Conservation (phyloP, 495 filamentous ascomycete genomes). For the Stereocaulon alpinum region DNA sequence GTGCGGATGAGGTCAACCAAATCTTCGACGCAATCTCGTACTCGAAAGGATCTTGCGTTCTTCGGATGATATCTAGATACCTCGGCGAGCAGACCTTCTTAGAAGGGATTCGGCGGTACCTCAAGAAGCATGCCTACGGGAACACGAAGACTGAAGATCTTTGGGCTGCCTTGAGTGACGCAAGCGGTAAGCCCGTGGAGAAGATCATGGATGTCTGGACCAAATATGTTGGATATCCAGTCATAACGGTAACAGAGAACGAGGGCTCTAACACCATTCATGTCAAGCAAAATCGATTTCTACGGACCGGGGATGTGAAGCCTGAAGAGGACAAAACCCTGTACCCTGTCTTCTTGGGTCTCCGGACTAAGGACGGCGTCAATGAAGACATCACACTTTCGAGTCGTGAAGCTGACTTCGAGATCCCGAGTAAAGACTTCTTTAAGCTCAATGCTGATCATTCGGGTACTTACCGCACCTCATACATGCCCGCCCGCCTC, state of each 20-base stretch:
- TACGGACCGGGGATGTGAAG: constrained; percentile 55
- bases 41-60: constrained; percentile 88
- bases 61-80: constrained; percentile 95
- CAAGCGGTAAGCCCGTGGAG: constrained; percentile 81
- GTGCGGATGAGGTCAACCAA: constrained; percentile 91
- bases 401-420: constrained; percentile 65
- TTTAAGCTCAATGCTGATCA: constrained; percentile 63
- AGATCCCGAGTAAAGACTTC: constrained; percentile 50
- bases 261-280: constrained; percentile 34
- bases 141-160: constrained; percentile 71
- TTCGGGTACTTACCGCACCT: constrained; percentile 54
- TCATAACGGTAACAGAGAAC: constrained; percentile 51
- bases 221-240: constrained; percentile 57
- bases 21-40: constrained; percentile 99
- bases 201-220: constrained; percentile 63
- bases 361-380: constrained; percentile 49
- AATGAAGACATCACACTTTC: constrained; percentile 52
- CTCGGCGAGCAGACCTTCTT: constrained; percentile 89
- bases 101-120: constrained; percentile 81
- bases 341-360: constrained; percentile 50
- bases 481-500: constrained; percentile 50
- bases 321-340: constrained; percentile 64
- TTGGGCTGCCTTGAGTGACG: constrained; percentile 81
- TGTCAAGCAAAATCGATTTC: constrained; percentile 58
- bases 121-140: constrained; percentile 87